Percentiles rank a stretch among this genome's conserved stretches.
These are phyloP conservation scores for Curvularia lunata DNA, from an alignment of 2,329 filamentous ascomycete genomes.

Conservation along the genomic window DNA sequence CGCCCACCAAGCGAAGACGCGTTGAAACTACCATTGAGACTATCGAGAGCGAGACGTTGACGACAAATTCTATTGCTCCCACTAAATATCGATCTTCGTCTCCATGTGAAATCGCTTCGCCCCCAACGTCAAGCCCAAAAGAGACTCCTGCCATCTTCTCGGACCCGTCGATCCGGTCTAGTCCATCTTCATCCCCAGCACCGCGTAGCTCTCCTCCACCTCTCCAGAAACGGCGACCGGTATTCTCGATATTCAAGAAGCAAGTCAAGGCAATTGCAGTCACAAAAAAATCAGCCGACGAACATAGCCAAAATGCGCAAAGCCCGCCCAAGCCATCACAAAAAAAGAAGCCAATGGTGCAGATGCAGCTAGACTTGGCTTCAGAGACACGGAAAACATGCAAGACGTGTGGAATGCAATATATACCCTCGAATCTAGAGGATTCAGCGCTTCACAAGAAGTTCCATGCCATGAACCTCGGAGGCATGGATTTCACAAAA, in stretches of 20 bases:
- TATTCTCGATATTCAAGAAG: constrained; percentile 56
- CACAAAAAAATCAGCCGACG: constrained; percentile 27
- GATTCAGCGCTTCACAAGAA: constrained; percentile 68
- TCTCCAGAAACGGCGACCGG: constrained; percentile 52
- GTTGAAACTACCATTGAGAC: constrained; percentile 29
- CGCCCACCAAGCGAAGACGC: constrained; percentile 47
- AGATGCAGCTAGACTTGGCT: constrained; percentile 68
- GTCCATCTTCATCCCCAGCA: constrained; percentile 43
- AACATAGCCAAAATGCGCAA: constrained; percentile 46
- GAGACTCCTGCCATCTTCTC: constrained; percentile 48
- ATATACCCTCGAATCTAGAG: constrained; percentile 66
- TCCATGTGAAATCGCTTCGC: constrained; percentile 19
- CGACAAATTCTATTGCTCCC: constrained; percentile 11
- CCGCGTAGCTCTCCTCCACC: constrained; percentile 32
- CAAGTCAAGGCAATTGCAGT: constrained; percentile 22
- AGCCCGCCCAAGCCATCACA: constrained; percentile 34
- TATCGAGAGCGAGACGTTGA: constrained; percentile 10
- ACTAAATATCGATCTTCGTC: constrained; percentile 8
- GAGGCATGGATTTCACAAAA: constrained; percentile 67
- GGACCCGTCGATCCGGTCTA: constrained; percentile 46
- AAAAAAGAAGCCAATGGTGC: constrained; percentile 54
- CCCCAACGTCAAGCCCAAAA: constrained; percentile 42
- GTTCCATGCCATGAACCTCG: constrained; percentile 67
- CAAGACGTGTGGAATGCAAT: constrained; percentile 69
- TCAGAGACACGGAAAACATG: constrained; percentile 63